A percentile compares a stretch with the other conserved stretches of the same genome.
Evolutionary conservation across 495 filamentous ascomycete species (phyloP).

Genomic region (Penicillium paxilli): DNA sequence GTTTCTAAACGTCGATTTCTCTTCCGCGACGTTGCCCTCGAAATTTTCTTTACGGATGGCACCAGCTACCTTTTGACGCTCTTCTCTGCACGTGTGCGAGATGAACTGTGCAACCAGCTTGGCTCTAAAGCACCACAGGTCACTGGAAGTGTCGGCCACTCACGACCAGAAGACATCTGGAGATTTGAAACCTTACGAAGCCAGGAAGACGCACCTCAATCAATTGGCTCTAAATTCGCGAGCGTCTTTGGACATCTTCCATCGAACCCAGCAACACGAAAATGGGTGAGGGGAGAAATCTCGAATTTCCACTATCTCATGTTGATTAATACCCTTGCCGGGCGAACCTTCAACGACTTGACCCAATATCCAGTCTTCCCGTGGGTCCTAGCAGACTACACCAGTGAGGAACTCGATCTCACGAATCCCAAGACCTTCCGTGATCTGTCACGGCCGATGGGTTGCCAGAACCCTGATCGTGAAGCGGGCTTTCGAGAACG

Average conservation of each 20-base stretch:
- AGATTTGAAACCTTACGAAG: constrained; percentile 81
- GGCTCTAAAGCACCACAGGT: constrained; percentile 77
- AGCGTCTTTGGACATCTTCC: constrained; percentile 80
- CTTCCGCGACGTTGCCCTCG: constrained; percentile 91
- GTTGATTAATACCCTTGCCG: constrained; percentile 96
- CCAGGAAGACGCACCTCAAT: constrained; percentile 77
- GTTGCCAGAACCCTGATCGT: constrained; percentile 77
- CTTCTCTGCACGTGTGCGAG: constrained; percentile 66
- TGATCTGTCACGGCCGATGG: constrained; percentile 95
- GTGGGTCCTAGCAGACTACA: constrained; percentile 95
- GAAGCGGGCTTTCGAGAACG: constrained; percentile 77
- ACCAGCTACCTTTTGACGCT: constrained; percentile 90
- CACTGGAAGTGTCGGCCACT: constrained; percentile 49
- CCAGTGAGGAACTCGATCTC: constrained; percentile 90
- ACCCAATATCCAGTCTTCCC: constrained; percentile 99
- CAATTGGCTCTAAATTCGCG: constrained; percentile 88
- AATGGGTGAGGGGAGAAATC: constrained; percentile 91
- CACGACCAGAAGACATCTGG: constrained; percentile 73
- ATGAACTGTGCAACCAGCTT: constrained; percentile 76
- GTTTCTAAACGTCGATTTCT: constrained; percentile 96
- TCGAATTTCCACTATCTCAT: constrained; percentile 99
- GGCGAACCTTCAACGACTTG: constrained; percentile 94
- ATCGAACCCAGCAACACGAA: constrained; percentile 79
- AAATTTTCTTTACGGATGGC: constrained; percentile 95
- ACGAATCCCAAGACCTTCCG: constrained; percentile 80